Evolutionary conservation across 2,329 filamentous ascomycete genomes (phyloP).

Genomic region (Fusarium pseudocircinatum): DNA sequence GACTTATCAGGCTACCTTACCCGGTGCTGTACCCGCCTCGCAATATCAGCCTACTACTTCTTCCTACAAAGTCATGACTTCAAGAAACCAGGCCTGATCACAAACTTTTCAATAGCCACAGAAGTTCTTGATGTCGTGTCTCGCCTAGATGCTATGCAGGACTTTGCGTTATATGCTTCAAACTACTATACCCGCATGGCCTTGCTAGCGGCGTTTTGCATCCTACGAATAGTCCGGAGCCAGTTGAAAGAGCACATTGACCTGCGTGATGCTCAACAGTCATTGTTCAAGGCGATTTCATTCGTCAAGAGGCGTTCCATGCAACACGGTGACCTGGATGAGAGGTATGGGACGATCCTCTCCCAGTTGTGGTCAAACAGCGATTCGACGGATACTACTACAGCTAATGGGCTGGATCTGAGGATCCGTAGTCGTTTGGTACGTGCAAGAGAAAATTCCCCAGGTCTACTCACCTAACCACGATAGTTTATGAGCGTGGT

Average conservation of each 20-base stretch:
- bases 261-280: not conserved
- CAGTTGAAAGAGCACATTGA: not conserved
- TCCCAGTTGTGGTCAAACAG: conserved; percentile 5
- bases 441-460: not conserved
- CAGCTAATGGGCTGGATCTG: not conserved
- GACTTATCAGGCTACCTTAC: not conserved
- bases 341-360: not conserved
- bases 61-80: not conserved
- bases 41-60: not conserved
- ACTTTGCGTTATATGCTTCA: not conserved
- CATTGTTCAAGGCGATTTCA: not conserved
- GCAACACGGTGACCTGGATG: not conserved
- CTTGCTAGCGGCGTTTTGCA: conserved; percentile 3
- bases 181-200: not conserved
- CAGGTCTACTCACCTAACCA: not conserved
- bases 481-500: conserved; percentile 1
- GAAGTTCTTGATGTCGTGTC: not conserved
- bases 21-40: not conserved
- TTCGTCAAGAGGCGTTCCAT: not conserved
- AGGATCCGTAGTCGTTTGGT: not conserved
- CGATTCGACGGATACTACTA: not conserved
- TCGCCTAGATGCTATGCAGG: not conserved
- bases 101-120: not conserved
- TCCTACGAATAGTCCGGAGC: not conserved
- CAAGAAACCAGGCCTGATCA: not conserved